phyloP scores from a whole-genome alignment of 78 protist genomes.

The Dictyostelium intermedium region DNA sequence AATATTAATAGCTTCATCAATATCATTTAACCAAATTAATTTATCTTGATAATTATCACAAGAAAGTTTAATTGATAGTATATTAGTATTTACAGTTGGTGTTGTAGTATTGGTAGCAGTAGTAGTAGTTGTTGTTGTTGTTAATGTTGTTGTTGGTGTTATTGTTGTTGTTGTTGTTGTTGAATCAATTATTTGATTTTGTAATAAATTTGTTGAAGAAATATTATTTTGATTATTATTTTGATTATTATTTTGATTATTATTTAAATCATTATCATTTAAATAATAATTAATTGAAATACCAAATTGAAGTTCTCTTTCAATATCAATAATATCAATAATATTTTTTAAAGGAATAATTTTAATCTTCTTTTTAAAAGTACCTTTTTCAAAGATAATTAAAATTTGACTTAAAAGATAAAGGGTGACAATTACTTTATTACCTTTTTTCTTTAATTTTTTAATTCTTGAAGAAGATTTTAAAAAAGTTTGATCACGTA shows the following conservation, averaged over 20 bases:
- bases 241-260: neutral
- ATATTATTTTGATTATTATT: neutral
- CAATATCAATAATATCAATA: neutral
- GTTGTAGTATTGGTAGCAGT: too few species aligned
- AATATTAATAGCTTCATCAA: slow-evolving; percentile 42
- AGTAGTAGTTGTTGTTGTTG: neutral
- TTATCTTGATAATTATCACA: slow-evolving; percentile 43
- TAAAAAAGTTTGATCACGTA: neutral
- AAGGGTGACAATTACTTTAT: neutral
- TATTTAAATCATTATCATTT: neutral
- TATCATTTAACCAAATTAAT: slow-evolving; percentile 42
- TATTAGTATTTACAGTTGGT: neutral
- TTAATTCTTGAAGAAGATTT: slow-evolving; percentile 12
- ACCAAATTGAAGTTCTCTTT: slow-evolving; percentile 47
- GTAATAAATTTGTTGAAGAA: neutral
- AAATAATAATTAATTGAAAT: slow-evolving; percentile 5
- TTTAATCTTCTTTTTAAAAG: slow-evolving; percentile 1
- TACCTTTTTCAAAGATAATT: neutral
- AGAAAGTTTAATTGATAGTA: neutral
- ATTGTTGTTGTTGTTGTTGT: neutral
- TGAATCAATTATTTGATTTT: neutral
- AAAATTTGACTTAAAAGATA: slow-evolving; percentile 4
- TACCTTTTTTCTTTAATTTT: neutral
- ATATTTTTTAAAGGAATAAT: slow-evolving; percentile 4
- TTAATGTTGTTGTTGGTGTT: neutral